Conservation (phyloP, 2,329 filamentous ascomycete genomes). For the Sporothrix mexicana region DNA sequence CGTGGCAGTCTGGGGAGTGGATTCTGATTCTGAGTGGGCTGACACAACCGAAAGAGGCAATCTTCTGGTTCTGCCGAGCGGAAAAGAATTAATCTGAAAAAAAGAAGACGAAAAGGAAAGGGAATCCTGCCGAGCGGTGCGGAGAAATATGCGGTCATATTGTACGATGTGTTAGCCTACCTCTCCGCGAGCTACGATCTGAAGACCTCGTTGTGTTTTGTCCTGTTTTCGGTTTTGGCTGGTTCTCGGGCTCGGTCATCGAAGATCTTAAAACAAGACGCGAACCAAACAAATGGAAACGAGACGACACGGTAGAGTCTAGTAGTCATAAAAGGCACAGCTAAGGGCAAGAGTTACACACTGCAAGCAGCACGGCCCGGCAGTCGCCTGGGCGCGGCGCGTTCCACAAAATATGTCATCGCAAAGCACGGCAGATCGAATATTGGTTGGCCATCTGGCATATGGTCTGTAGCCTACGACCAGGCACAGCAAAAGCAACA, state of each 20-base stretch:
- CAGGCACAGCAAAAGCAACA: no score
- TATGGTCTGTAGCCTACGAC: background rate
- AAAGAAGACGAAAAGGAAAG: background rate
- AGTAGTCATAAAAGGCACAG: background rate
- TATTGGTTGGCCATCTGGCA: background rate
- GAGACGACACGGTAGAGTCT: background rate
- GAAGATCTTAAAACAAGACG: constrained; percentile 1
- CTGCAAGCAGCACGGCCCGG: constrained; percentile 9
- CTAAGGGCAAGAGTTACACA: background rate
- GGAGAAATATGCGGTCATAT: constrained; percentile 18
- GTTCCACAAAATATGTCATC: constrained; percentile 2
- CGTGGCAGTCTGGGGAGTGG: constrained; percentile 20
- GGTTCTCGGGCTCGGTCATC: background rate
- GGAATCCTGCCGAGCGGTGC: constrained; percentile 16
- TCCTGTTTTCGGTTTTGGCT: background rate
- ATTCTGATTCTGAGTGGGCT: background rate
- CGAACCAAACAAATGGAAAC: background rate
- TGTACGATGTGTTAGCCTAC: background rate
- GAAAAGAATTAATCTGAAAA: background rate
- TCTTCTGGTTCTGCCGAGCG: background rate
- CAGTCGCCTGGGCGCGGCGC: background rate
- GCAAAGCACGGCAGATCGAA: background rate
- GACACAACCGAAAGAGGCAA: background rate
- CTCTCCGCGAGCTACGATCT: no score
- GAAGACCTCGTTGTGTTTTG: background rate